Conservation (phyloP, 768 basidiomycete species). For the Mycena olivaceomarginata region DNA sequence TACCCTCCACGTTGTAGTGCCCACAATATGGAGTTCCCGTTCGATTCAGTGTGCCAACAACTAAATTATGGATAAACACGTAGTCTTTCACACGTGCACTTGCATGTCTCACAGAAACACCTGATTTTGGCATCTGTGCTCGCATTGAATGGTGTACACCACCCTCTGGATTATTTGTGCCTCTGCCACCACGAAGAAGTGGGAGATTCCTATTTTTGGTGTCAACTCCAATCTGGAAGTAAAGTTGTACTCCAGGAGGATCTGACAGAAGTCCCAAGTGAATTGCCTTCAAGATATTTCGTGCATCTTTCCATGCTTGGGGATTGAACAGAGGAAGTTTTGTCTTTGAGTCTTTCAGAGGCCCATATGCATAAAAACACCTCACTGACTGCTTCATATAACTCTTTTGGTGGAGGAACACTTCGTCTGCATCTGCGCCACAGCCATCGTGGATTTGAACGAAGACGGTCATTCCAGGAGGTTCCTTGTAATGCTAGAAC, state of each 20-base stretch:
- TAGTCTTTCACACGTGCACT: not conserved
- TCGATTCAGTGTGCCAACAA: slow-evolving; percentile 25
- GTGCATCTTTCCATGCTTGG: slow-evolving; percentile 27
- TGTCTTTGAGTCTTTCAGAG: slow-evolving; percentile 29
- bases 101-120: slow-evolving; percentile 19
- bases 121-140: slow-evolving; percentile 32
- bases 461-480: slow-evolving; percentile 26
- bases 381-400: not conserved
- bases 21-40: slow-evolving; percentile 12
- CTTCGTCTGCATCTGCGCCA: slow-evolving; percentile 18
- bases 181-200: not conserved
- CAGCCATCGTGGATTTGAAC: slow-evolving; percentile 24
- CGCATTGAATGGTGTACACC: not conserved
- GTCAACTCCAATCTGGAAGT: too few species aligned
- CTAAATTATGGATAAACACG: slow-evolving; percentile 9
- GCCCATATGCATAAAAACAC: slow-evolving; percentile 17
- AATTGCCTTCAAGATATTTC: slow-evolving; percentile 23
- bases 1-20: slow-evolving; percentile 23
- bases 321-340: slow-evolving; percentile 30
- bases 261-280: not conserved
- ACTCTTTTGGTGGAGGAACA: slow-evolving; percentile 26
- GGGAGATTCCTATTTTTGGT: not conserved
- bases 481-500: slow-evolving; percentile 1
- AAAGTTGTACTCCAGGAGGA: too few species aligned
- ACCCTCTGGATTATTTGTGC: slow-evolving; percentile 25